phyloP scores from a whole-genome alignment of 805 yeast genomes.

The Metschnikowia sp. region DNA sequence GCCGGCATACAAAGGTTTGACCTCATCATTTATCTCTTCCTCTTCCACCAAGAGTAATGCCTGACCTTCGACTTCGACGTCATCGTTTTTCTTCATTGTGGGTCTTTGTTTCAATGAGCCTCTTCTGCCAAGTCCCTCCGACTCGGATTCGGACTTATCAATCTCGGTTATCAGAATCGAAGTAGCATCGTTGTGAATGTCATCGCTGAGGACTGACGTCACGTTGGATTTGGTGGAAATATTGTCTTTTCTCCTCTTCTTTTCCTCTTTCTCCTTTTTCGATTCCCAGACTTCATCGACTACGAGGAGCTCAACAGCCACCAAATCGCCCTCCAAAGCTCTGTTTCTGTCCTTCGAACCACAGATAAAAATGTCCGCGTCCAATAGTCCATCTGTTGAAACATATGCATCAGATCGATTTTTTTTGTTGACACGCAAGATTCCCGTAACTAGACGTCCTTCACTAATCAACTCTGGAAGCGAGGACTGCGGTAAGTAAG shows the following conservation, averaged over 20 bases:
- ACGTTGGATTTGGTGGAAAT: conserved; percentile 32
- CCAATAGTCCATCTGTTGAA: conserved; percentile 92
- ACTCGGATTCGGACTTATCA: conserved; percentile 32
- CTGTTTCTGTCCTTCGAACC: conserved; percentile 98
- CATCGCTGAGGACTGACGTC: conserved; percentile 51
- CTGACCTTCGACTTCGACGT: conserved; percentile 98
- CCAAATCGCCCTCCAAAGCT: conserved; percentile 94
- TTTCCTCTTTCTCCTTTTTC: conserved; percentile 94
- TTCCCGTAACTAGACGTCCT: conserved; percentile 90
- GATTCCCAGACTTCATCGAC: conserved; percentile 98
- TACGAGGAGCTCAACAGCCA: conserved; percentile 88
- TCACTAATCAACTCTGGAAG: conserved; percentile 86
- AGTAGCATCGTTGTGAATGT: conserved; percentile 78
- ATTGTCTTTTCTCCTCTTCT: conserved; percentile 82
- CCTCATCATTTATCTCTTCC: conserved; percentile 89
- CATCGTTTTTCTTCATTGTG: conserved; percentile 95
- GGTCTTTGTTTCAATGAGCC: conserved; percentile 95
- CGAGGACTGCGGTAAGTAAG: conserved; percentile 90
- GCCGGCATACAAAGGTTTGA: conserved; percentile 93
- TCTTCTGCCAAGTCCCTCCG: conserved; percentile 53
- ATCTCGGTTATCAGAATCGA: conserved; percentile 43
- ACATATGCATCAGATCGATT: conserved; percentile 98
- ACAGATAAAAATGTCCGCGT: conserved; percentile 95
- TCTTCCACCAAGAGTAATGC: conserved; percentile 87
- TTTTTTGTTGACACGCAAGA: conserved; percentile 89